phyloP scores from a whole-genome alignment of 495 filamentous ascomycete species.

The Penicillium alfredii region DNA sequence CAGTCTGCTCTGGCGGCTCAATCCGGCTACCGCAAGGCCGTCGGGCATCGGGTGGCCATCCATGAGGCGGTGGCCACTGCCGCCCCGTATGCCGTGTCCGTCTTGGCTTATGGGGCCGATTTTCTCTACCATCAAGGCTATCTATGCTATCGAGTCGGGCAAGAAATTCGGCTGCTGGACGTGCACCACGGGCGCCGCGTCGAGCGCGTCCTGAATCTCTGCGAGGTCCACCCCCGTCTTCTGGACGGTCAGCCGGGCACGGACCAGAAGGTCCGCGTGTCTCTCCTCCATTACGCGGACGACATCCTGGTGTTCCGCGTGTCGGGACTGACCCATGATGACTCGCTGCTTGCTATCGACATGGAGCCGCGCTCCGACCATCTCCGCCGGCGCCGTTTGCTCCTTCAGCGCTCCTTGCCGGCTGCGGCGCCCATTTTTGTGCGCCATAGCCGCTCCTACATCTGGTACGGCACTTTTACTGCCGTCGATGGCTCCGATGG shows the following conservation, averaged over 20 bases:
- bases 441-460: conserved; percentile 55
- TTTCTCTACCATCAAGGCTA: conserved; percentile 60
- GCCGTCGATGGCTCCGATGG: conserved; percentile 10
- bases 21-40: conserved; percentile 47
- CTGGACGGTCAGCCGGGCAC: conserved; percentile 14
- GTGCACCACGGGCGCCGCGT: conserved; percentile 44
- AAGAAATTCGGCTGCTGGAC: conserved; percentile 58
- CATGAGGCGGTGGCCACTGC: conserved; percentile 57
- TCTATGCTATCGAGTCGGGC: conserved; percentile 53
- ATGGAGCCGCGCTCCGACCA: conserved; percentile 23
- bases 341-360: conserved; percentile 57
- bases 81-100: conserved; percentile 53
- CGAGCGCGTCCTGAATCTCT: conserved; percentile 57
- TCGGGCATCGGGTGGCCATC: conserved; percentile 55
- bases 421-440: conserved; percentile 43
- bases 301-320: conserved; percentile 53
- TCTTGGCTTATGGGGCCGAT: conserved; percentile 53
- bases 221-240: conserved; percentile 36
- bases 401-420: conserved; percentile 15
- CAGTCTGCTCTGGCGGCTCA: conserved; percentile 39
- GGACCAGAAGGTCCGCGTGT: conserved; percentile 43
- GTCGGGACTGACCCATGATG: conserved; percentile 30
- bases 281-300: conserved; percentile 56
- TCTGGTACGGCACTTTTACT: conserved; percentile 58
- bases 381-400: conserved; percentile 31